Evolutionary conservation across 768 basidiomycete genomes (phyloP).

Genomic region (Termitomyces sp.): DNA sequence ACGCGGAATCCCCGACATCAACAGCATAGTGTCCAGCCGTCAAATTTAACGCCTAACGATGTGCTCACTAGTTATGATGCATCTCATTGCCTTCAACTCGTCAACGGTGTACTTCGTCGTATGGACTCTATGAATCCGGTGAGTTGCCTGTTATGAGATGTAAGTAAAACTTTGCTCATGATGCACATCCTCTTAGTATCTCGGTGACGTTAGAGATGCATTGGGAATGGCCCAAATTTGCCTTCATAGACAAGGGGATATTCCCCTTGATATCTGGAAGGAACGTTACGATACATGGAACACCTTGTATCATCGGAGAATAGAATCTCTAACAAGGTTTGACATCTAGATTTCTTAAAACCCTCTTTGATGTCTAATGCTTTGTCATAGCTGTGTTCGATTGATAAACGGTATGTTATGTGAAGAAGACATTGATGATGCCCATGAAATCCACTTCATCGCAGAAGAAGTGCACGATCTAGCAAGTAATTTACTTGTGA

Average conservation of each 20-base stretch:
- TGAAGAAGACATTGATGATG: background rate
- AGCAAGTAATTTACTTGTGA: background rate
- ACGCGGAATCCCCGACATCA: background rate
- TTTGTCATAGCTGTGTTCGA: background rate
- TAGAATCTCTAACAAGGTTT: background rate
- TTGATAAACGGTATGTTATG: background rate
- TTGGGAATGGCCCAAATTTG: background rate
- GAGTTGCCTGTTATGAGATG: background rate
- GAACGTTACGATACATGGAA: conserved; percentile 1
- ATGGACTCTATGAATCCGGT: background rate
- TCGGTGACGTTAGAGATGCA: background rate
- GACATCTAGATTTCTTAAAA: background rate
- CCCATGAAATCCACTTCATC: background rate
- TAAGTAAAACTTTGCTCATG: background rate
- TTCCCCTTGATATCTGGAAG: background rate
- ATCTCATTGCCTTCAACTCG: background rate
- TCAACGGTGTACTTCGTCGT: background rate
- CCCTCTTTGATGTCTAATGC: background rate
- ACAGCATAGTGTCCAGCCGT: background rate
- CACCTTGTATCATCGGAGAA: background rate
- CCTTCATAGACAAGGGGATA: background rate
- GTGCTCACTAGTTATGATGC: background rate
- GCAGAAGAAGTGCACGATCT: background rate
- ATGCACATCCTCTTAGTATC: background rate
- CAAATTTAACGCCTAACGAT: background rate